Conservation (phyloP, 2,329 filamentous ascomycete genomes). For the Phoma sp. region DNA sequence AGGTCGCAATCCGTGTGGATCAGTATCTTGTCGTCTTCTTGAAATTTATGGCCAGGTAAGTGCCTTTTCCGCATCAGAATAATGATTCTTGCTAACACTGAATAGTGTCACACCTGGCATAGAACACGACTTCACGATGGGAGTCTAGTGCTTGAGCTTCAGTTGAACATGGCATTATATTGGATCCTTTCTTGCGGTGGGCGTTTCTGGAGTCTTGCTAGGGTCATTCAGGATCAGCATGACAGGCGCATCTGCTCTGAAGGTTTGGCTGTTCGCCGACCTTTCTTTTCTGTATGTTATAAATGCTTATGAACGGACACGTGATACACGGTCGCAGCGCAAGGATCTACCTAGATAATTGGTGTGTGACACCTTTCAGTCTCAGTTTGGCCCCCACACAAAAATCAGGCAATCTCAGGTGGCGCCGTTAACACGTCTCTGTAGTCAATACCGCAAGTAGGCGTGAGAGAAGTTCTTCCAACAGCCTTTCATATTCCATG, state of each 20-base stretch:
- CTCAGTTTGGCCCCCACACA: not conserved
- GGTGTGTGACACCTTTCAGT: not conserved
- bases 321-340: not conserved
- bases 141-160: conserved; percentile 65
- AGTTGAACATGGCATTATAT: not conserved
- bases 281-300: not conserved
- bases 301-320: not conserved
- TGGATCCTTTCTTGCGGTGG: not conserved
- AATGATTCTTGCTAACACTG: conserved; percentile 66
- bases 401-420: not conserved
- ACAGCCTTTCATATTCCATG: too few species aligned
- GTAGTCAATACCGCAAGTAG: too few species aligned
- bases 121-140: conserved; percentile 98
- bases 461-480: too few species aligned
- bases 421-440: not conserved
- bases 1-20: conserved; percentile 84
- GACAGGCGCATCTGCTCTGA: conserved; percentile 2
- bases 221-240: conserved; percentile 2
- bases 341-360: not conserved
- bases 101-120: conserved; percentile 92
- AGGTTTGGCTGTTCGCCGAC: not conserved
- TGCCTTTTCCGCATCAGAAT: not conserved
- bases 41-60: conserved; percentile 69
- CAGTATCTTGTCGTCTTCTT: conserved; percentile 88
- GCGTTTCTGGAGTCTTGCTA: not conserved